phyloP scores from a whole-genome alignment of 441 rosid species.

The Jatropha podagrica region DNA sequence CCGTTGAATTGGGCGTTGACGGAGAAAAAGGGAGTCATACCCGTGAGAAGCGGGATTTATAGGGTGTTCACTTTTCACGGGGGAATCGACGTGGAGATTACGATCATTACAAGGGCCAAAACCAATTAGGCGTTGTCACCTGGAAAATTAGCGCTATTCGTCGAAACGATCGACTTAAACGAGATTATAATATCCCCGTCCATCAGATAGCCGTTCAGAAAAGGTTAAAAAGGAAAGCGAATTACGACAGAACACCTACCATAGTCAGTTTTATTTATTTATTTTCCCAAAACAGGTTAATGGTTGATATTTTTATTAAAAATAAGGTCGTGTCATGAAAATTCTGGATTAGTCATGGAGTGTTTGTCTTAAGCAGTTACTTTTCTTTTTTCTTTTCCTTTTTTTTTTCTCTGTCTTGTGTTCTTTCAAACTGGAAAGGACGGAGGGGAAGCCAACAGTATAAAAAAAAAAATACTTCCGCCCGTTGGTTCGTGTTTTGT shows the following conservation, averaged over 20 bases:
- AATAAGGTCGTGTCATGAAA: no score
- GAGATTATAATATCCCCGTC: not conserved
- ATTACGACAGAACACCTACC: not conserved
- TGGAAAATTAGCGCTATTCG: not conserved
- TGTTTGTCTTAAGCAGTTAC: no score
- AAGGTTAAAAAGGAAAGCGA: not conserved
- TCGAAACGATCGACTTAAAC: not conserved
- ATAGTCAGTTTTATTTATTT: no score
- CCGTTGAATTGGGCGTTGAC: not conserved
- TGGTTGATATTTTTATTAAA: no score
- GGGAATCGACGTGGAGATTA: conserved; percentile 22
- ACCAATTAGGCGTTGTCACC: not conserved
- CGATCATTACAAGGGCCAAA: not conserved
- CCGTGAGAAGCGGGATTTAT: no score
- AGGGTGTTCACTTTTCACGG: conserved; percentile 21
- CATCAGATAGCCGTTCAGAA: not conserved
- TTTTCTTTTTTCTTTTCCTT: no score
- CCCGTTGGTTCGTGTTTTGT: no score
- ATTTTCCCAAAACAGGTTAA: not conserved
- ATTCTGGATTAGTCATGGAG: no score
- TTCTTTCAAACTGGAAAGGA: no score
- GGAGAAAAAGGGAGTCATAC: not conserved
- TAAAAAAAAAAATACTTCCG: no score
- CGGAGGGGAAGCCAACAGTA: no score
- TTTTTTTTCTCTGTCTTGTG: no score